These are phyloP conservation scores for Rhodotorula kratochvilovae DNA, from an alignment of 768 basidiomycete genomes.

Conservation along the genomic window DNA sequence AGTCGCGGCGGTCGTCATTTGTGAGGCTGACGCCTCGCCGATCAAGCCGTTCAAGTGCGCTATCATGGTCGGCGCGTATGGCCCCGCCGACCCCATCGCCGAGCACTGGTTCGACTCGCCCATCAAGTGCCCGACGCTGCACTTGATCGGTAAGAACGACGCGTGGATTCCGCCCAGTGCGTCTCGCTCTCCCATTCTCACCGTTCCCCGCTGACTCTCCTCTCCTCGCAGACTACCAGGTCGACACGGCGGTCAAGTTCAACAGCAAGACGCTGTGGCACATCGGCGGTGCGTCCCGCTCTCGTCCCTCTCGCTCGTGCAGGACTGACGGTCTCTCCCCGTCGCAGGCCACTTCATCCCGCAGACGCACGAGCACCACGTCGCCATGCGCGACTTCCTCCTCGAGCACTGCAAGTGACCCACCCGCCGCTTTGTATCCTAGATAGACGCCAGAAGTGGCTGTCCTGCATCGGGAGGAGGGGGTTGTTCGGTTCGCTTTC, in stretches of 20 bases:
- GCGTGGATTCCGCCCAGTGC: neutral
- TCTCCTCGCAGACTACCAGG: neutral
- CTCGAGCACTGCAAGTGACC: neutral
- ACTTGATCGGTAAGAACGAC: conserved; percentile 3
- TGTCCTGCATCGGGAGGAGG: too few species aligned
- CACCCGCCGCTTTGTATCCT: neutral
- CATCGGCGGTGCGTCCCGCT: neutral
- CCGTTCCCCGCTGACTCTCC: neutral
- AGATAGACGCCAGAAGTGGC: too few species aligned
- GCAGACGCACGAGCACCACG: neutral
- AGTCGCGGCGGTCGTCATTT: neutral
- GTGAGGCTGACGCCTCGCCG: neutral
- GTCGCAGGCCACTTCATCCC: neutral
- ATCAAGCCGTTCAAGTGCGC: conserved; percentile 5
- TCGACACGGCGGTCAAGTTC: neutral
- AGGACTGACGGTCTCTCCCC: neutral
- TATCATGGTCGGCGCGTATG: neutral
- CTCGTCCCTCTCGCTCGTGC: neutral
- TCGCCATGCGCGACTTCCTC: conserved; percentile 1
- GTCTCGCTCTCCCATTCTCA: neutral
- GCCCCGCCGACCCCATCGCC: neutral
- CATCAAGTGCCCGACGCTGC: neutral
- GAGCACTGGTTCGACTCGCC: neutral
- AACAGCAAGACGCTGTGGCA: neutral
- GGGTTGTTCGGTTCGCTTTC: too few species aligned